Evolutionary conservation across 148 eudicot species (phyloP), one percentile per base, ranked within the genome.

Genomic region (Arctostaphylos glauca): DNA sequence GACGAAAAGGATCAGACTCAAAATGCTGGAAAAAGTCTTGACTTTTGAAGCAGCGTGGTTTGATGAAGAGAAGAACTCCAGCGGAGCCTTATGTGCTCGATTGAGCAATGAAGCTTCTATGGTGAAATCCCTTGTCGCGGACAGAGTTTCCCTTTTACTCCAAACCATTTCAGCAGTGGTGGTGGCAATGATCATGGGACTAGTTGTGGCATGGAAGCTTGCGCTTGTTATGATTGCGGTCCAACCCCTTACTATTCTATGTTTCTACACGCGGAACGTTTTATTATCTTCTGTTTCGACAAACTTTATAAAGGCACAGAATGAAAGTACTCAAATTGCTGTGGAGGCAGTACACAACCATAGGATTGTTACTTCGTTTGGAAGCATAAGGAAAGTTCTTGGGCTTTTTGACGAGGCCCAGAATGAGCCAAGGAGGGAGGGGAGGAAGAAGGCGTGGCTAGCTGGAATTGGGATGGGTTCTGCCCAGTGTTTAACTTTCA

Each of bases 181-280:
- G n/a, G 91, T 93, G 7, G 95, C 99, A 1, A 89, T 92, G 92
- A 78, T 93, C 2, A 89, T 94, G 81, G 99, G 99, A 16, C 81
- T 96, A 74, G 55, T 89, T 15, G 87, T 91, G 9, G 99, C 99
- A 1, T 96, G 99, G 99, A 94, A 91, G 83, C 94, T 96, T 6
- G 99, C 99, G 3, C 91, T 96, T 3, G 97, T 96, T 3, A 94
- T 96, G 97, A 94, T 96, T 9, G 92, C 95, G 0, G 97, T 96
- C 7, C 99, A 96, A 76, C 99, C 99, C 4, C 89, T 96, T 54
- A 88, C 97, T 0, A 96, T 96, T 79, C 87, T 92, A 19, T 96
- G 99, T 71, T 91, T 94, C 86, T 94, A 96, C 87, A 92, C 97
- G 2, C 71, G 97, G 79, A 92, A 93, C 78, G 94, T 94, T 2